Evolutionary conservation across 306 rosid species (phyloP), one percentile per base, ranked within the genome.

Genomic region (Luffa aegyptiaca): DNA sequence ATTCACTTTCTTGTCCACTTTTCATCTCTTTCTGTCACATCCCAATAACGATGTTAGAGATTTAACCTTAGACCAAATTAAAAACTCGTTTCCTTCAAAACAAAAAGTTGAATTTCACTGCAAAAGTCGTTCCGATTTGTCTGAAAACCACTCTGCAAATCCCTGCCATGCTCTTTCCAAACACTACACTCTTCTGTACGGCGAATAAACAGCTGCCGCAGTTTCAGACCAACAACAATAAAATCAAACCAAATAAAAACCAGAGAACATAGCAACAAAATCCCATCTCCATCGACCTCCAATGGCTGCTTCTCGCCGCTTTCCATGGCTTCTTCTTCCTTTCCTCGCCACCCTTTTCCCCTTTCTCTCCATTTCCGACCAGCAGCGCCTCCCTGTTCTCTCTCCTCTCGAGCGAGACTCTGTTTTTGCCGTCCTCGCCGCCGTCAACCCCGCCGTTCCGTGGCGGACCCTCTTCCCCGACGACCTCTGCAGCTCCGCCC

Each of bases 381-480:
- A 87, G 45, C 72, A 64, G 7, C 42, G 35, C 0, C 97, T 86
- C 58, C 90, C 85, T 3, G 37, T 73, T 14, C 83, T 88, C 5
- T 58, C 82, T 80, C 20, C 90, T 2, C 6, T 78, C 0, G 91
- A 92, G 84, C 91, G 88, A 8, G 85, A 86, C 55, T 49, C 97
- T 0, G 81, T 88, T 2, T 90, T 84, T 76, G 7, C 11, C 1
- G 83, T 94, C 6, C 97, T 94, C 2, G 73, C 87, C 76, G 87
- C 97, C 6, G 58, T 92, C 85, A 90, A 92, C 90, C 84, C 94
- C 6, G 9, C 57, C 82, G 31, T 90, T 53, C 91, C 92, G 0
- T 92, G 98, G 97, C 93, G 84, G 35, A 62, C 85, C 0, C 80
- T 88, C 66, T 92, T 89, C 90, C 84, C 91, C 3, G 89, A 87